Percentiles rank a stretch among this genome's conserved stretches.
Evolutionary conservation across 257 asterid genomes (phyloP).

Genomic region (Lycium barbarum): DNA sequence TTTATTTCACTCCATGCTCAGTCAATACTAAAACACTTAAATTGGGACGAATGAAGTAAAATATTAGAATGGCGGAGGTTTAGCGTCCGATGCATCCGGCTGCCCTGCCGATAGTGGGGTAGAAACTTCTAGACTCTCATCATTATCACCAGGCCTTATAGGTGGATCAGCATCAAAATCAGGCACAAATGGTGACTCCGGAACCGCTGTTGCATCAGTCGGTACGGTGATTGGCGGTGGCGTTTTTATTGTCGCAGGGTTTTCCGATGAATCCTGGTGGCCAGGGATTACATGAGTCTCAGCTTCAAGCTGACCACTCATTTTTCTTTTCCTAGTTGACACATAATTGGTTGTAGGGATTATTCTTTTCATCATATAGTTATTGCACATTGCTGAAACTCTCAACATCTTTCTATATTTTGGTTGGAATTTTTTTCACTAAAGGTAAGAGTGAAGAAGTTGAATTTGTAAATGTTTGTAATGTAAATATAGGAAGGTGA

Average conservation of each 20-base stretch:
- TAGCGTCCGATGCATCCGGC: neutral
- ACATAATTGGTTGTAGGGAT: neutral
- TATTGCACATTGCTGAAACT: neutral
- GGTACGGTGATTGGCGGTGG: constrained; percentile 14
- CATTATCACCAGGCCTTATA: constrained; percentile 26
- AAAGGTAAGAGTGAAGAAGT: no score
- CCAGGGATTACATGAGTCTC: neutral
- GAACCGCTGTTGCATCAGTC: constrained; percentile 20
- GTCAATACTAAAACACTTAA: no score
- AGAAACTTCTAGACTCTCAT: constrained; percentile 3
- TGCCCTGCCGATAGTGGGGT: neutral
- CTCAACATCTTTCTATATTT: neutral
- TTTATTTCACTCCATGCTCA: no score
- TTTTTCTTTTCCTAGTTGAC: neutral
- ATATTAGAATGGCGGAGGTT: neutral
- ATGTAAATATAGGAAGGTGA: neutral
- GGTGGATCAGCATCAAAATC: constrained; percentile 32
- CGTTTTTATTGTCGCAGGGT: neutral
- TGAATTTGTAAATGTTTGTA: neutral
- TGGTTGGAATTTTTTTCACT: no score
- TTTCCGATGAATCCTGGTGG: neutral
- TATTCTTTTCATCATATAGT: neutral
- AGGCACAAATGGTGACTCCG: constrained; percentile 22
- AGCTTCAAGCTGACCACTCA: neutral
- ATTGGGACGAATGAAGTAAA: neutral